Conservation (phyloP, 2,329 filamentous ascomycete species). For the Epichloe sylvatica region DNA sequence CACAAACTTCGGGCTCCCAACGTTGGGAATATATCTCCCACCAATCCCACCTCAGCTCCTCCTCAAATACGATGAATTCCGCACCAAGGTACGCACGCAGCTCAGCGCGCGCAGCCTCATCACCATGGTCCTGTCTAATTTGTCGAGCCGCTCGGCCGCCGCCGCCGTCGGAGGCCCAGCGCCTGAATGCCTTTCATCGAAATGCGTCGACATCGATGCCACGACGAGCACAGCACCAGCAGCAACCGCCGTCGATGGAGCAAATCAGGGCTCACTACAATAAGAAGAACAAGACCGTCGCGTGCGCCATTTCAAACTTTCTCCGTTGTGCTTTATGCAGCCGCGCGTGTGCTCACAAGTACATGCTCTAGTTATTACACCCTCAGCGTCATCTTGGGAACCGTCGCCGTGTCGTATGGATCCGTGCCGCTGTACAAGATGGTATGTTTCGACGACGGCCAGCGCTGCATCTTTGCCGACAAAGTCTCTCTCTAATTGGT, state of each 20-base stretch:
- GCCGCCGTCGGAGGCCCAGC: slow-evolving; percentile 8
- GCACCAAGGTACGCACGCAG: slow-evolving; percentile 23
- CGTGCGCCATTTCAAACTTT: slow-evolving; percentile 14
- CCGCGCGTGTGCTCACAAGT: neutral
- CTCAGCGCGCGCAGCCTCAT: slow-evolving; percentile 12
- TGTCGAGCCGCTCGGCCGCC: slow-evolving; percentile 22
- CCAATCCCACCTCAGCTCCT: neutral
- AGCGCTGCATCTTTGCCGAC: neutral
- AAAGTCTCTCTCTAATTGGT: neutral
- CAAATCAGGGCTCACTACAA: slow-evolving; percentile 50
- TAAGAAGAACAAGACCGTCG: slow-evolving; percentile 50
- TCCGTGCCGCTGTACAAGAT: slow-evolving; percentile 82
- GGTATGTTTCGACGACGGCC: slow-evolving; percentile 30
- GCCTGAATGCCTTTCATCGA: slow-evolving; percentile 15
- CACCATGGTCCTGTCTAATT: slow-evolving; percentile 24
- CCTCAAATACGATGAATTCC: slow-evolving; percentile 23
- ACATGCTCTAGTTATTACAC: slow-evolving; percentile 48
- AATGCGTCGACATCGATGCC: slow-evolving; percentile 18
- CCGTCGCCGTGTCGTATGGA: slow-evolving; percentile 67
- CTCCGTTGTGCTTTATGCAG: neutral
- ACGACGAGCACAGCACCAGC: slow-evolving; percentile 13
- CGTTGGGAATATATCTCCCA: neutral
- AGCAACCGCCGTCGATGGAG: slow-evolving; percentile 37
- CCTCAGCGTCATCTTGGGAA: slow-evolving; percentile 63
- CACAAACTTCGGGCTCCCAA: neutral